Base-by-base conservation (phyloP, 768 basidiomycete species). In the Mycena chlorophos region DNA sequence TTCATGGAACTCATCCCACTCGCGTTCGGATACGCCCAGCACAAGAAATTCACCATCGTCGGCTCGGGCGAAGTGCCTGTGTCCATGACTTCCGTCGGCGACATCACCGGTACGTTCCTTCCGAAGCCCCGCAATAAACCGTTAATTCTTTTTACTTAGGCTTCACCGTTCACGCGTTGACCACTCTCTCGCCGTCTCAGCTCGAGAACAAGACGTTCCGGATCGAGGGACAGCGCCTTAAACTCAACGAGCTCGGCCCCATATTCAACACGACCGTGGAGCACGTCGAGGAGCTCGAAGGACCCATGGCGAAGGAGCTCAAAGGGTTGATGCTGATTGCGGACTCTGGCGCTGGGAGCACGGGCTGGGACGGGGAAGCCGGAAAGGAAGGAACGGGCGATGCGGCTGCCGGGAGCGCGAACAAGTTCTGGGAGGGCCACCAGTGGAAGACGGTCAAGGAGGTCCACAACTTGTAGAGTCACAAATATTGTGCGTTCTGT, bases 141-240 rank as follows among this genome's bases (percentile, higher is more conserved):
- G 40, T 6, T 8, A 20, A n/a, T 12, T 6, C 8, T 23, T 19
- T 10, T n/a, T 8, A n/a, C 20, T 6, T 19, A 48, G 46, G 46
- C 13, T 48, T 48, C 20, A 38, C 39, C 50, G 50, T 34, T 3
- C 31, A 40, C 38, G 25, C 26, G 4, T 26, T 52, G 51, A 52
- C 51, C 2, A 40, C 51, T 5, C 51, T 52, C 28, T 38, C 51
- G 14, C 13, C 34, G 16, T 25, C 34, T 5, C 26, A 52, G 51
- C 37, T 52, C 23, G 51, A 52, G 23, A 27, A 52, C 26, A 34
- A 38, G 31, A n/a, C n/a, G n/a, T n/a, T n/a, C n/a, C n/a, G n/a
- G n/a, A n/a, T n/a, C n/a, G 60, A 75, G 52, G 74, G 74, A n/a
- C 67, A 75, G 34, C 68, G 70, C 17, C 62, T 39, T 4, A 58